These are phyloP conservation scores for Hysterium pulicare DNA, from an alignment of 2,329 filamentous ascomycete genomes.

Conservation along the genomic window DNA sequence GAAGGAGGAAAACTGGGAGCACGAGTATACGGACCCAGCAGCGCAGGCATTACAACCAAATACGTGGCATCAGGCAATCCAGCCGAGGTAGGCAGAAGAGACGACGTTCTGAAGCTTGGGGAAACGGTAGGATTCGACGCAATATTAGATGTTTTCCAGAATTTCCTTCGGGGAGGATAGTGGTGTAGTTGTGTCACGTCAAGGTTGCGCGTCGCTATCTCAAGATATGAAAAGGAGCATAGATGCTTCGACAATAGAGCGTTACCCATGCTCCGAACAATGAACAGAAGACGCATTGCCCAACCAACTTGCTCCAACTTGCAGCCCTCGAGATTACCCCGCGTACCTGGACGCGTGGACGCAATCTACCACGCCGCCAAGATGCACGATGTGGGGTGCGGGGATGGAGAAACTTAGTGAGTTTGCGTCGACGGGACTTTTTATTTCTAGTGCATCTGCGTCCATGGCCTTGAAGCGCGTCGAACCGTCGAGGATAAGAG, in stretches of 20 bases:
- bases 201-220: not conserved
- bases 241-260: too few relatives aligned
- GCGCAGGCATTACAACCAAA: slow-evolving; percentile 21
- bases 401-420: slow-evolving; percentile 3
- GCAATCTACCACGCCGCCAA: slow-evolving; percentile 3
- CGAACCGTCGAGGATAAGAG: not conserved
- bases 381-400: slow-evolving; percentile 10
- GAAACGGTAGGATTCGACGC: slow-evolving; percentile 23
- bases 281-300: too few relatives aligned
- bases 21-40: slow-evolving; percentile 29
- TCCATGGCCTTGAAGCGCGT: too few relatives aligned
- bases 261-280: too few relatives aligned
- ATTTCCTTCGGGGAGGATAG: slow-evolving; percentile 21
- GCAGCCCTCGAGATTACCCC: too few relatives aligned
- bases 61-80: slow-evolving; percentile 24
- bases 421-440: not conserved
- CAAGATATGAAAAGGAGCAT: not conserved
- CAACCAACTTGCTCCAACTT: too few relatives aligned
- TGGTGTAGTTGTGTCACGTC: not conserved
- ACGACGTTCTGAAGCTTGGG: slow-evolving; percentile 23
- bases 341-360: slow-evolving; percentile 7
- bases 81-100: slow-evolving; percentile 23
- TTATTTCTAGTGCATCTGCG: too few relatives aligned
- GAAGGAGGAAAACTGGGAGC: slow-evolving; percentile 18
- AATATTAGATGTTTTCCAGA: slow-evolving; percentile 21